Conservation (phyloP, 768 basidiomycete genomes). For the Daedaleopsis nitida region DNA sequence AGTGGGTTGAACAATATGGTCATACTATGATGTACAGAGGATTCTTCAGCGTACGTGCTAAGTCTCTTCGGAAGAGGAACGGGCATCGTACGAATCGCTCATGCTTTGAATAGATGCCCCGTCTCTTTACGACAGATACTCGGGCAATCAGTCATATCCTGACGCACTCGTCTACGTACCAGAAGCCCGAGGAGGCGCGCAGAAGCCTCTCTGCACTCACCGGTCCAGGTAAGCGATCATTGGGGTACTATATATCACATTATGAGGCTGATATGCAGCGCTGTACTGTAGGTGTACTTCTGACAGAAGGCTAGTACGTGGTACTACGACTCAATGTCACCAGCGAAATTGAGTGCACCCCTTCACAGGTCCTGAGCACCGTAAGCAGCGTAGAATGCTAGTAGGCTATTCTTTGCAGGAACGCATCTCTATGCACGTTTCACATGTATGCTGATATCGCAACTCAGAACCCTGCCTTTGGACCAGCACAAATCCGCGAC, state of each 20-base stretch:
- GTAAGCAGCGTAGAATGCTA: constrained; percentile 37
- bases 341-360: neutral
- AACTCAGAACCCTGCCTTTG: constrained; percentile 65
- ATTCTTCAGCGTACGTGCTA: constrained; percentile 1
- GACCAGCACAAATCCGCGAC: constrained; percentile 56
- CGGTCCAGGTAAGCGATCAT: constrained; percentile 33
- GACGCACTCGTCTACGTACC: constrained; percentile 54
- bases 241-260: too few species aligned
- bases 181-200: constrained; percentile 51
- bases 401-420: constrained; percentile 12
- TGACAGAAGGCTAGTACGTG: constrained; percentile 37
- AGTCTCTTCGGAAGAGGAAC: too few species aligned
- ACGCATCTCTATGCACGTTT: too few species aligned
- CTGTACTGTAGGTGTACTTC: constrained; percentile 45
- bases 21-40: constrained; percentile 2
- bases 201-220: constrained; percentile 44
- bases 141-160: constrained; percentile 69
- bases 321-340: neutral
- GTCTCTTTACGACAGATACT: constrained; percentile 43
- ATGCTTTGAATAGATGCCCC: neutral
- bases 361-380: constrained; percentile 29
- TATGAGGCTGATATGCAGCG: too few species aligned
- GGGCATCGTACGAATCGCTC: neutral
- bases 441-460: neutral
- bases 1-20: constrained; percentile 4